Evolutionary conservation across 2,329 filamentous ascomycete species (phyloP), one percentile per base, ranked within the genome.

Genomic region (Lachnellula subtilissima): DNA sequence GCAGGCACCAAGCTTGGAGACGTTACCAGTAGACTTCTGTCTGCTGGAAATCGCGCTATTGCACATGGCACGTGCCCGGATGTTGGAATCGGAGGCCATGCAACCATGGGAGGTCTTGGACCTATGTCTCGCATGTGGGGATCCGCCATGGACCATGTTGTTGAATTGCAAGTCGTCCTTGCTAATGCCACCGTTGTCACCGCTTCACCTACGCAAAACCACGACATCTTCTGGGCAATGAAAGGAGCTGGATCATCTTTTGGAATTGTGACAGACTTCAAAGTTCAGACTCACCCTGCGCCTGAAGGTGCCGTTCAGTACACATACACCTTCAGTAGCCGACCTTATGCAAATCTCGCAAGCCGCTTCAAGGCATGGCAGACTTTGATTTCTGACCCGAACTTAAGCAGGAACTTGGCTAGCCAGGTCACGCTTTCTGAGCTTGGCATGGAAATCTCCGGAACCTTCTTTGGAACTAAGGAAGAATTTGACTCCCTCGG

Each of bases 401-500:
- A 73, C 1, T 73, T 87, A 4, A 81, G 83, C 59, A 76, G 80
- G 42, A 79, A 82, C 17, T 84, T 87, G 62, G 77, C 80, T 2
- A 78, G 76, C 5, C 74, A 83, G 52, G 78, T 87, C 52, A 74
- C 82, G 36, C 71, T 83, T 46, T 73, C 80, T 36, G 76, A 79
- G 22, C 68, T 79, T 0, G 81, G 81, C 1, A 76, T 76, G 53
- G 65, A 84, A 56, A 79, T 87, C 60, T 80, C 79, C 0, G 83
- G 80, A 2, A 83, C 79, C 0, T 87, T 82, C 63, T 86, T 84
- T 63, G 84, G 84, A 9, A 79, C 79, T 0, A 70, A 78, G 46
- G 74, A 72, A 0, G 83, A 87, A 64, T 87, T 77, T 63, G 64
- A 78, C 3, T 74, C 74, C 2, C 74, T 76, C 0, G 79, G 78